phyloP scores from a whole-genome alignment of 371 early-diverging fungal species.

The Chytridiales sp. region DNA sequence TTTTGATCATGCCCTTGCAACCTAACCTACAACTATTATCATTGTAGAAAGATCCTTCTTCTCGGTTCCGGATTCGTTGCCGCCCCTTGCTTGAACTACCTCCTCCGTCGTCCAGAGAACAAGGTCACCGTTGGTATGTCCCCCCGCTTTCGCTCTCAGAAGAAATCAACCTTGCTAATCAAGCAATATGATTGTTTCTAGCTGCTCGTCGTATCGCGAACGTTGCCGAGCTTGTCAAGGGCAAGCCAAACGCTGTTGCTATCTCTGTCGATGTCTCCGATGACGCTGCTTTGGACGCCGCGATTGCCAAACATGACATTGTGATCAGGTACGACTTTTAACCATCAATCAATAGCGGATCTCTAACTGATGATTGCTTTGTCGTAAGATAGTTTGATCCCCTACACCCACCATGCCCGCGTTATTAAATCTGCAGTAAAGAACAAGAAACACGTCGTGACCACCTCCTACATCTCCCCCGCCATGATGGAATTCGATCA shows the following conservation, averaged over 20 bases:
- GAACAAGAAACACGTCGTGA: conserved; percentile 90
- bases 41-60: conserved; percentile 61
- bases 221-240: conserved; percentile 66
- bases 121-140: conserved; percentile 70
- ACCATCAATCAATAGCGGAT: not conserved
- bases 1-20: too few relatives aligned
- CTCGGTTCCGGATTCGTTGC: conserved; percentile 95
- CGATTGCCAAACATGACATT: conserved; percentile 79
- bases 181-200: conserved; percentile 26
- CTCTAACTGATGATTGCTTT: conserved; percentile 4
- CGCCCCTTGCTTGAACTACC: conserved; percentile 83
- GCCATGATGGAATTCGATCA: conserved; percentile 80
- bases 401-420: conserved; percentile 87
- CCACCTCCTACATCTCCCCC: conserved; percentile 92
- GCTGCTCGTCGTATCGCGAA: conserved; percentile 76
- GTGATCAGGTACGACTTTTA: conserved; percentile 72
- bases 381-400: conserved; percentile 73
- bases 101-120: conserved; percentile 64
- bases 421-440: conserved; percentile 81
- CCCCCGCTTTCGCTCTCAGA: too few relatives aligned
- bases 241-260: conserved; percentile 41
- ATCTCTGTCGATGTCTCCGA: conserved; percentile 59
- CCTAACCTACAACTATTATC: too few relatives aligned
- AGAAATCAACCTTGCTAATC: too few relatives aligned
- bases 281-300: conserved; percentile 52